Evolutionary conservation across 2,329 filamentous ascomycete genomes (phyloP), one percentile per base, ranked within the genome.

Genomic region (Aspergillus novoparasiticus): DNA sequence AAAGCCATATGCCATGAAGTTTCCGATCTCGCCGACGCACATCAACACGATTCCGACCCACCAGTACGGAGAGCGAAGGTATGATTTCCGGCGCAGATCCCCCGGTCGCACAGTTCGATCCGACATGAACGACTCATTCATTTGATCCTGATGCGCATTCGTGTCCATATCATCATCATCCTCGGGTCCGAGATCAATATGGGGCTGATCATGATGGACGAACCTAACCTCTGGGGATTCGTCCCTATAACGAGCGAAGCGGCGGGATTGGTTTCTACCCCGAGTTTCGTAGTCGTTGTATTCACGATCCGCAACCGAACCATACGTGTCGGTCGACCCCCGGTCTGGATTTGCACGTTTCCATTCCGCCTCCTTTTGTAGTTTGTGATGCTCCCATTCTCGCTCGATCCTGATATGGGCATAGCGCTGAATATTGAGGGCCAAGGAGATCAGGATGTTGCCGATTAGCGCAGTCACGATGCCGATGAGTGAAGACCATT

Each of bases 1-100:
- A 76, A 99, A 99, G 28, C 95, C 95, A 74, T 99, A 99, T 0
- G 95, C 95, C 66, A 99, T 82, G 74, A 99, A 99, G 77, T 99
- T 99, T 58, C 95, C 95, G 74, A 91, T 90, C 81, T 99, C 95
- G 62, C 95, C 95, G 28, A 97, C 81, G 0, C 90, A 93, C 87
- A 99, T 99, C 64, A 99, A 84, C 19, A 96, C 86, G 68, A 98
- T 94, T 23, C 95, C 95, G 36, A 89, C 81, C 95, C 95, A 99
- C 95, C 95, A 99, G 75, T 95, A 97, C 1, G 93, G 93, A 41
- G 93, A 97, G 67, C 88, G 89, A 64, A 99, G 86, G 77, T 99
- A 99, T 6, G 87, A 90, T 62, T 89, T 89, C 34, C 88, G 82
- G 65, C 83, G 82, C 41, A 74, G 76, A 2, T 76, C 74, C 4